phyloP scores from a whole-genome alignment of 2,329 filamentous ascomycete genomes.

The Byssoonygena ceratinophila region DNA sequence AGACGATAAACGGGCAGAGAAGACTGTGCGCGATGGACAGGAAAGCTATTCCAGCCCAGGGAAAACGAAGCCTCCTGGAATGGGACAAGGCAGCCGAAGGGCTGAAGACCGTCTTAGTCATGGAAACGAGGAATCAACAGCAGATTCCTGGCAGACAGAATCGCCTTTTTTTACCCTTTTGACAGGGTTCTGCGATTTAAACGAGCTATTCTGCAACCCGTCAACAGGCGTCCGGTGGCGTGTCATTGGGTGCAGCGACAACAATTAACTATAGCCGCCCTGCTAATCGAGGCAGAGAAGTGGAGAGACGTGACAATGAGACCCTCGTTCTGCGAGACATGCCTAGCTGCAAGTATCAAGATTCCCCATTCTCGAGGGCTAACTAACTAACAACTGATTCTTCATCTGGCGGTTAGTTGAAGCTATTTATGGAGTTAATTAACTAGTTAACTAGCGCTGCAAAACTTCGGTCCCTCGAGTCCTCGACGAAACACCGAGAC shows the following conservation, averaged over 20 bases:
- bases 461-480: too few relatives aligned
- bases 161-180: not conserved
- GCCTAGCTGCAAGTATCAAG: too few relatives aligned
- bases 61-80: not conserved
- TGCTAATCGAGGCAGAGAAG: not conserved
- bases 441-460: too few relatives aligned
- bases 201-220: not conserved
- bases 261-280: not conserved
- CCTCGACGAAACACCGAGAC: too few relatives aligned
- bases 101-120: not conserved
- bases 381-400: not conserved
- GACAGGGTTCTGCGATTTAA: slow-evolving; percentile 1
- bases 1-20: not conserved
- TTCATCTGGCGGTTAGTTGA: too few relatives aligned
- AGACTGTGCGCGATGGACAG: not conserved
- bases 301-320: not conserved
- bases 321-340: not conserved
- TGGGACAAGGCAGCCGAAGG: not conserved
- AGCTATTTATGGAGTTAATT: too few relatives aligned
- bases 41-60: not conserved
- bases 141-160: not conserved
- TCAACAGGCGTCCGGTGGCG: not conserved
- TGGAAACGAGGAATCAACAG: not conserved
- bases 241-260: not conserved
- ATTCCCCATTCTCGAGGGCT: too few relatives aligned